Base-by-base conservation (phyloP, 208 protist species). In the Acanthamoeba lugdunensis region DNA sequence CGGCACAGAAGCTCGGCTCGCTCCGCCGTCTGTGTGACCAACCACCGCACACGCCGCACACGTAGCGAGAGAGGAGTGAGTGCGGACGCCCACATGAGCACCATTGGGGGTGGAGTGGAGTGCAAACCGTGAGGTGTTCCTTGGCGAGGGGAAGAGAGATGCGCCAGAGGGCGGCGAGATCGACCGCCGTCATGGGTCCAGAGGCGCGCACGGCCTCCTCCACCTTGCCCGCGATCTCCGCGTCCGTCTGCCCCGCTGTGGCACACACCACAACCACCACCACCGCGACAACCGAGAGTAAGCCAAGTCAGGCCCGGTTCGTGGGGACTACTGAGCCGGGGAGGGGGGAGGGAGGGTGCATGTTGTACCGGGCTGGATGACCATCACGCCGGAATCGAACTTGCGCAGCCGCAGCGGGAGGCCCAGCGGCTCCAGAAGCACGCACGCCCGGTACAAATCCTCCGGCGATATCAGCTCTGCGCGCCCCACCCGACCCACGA, bases 381-480 rank as follows among this genome's bases (percentile, higher is more conserved):
- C 91, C 4, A 95, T 79, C 18, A 96, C 95, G 33, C 95, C 95
- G 56, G 71, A 90, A 30, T 90, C 85, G 58, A 96, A 96, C 75
- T 94, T 95, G 25, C 88, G 48, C 23, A 96, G 9, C 37, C 92
- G 41, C 2, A 96, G 33, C 23, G 93, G 94, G 23, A 96, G 56
- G 8, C 90, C 54, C 5, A 96, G 37, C 7, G 63, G 45, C 85
- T 96, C 95, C 71, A 96, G 93, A 37, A 95, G 69, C 63, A 92
- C 21, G 71, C 94, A 95, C 21, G 94, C 94, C 37, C 90, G 14
- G 41, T 94, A 94, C 21, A 96, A 77, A 91, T 96, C 95, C 52
- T 96, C 94, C 41, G 95, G 95, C 45, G 94, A 95, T n/a, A 96
- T 96, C 48, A 95, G 30, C 61, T 96, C 94, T 95, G 79, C 37